These are phyloP conservation scores for Fraxinus americana DNA, from an alignment of 257 asterid species.

Conservation along the genomic window DNA sequence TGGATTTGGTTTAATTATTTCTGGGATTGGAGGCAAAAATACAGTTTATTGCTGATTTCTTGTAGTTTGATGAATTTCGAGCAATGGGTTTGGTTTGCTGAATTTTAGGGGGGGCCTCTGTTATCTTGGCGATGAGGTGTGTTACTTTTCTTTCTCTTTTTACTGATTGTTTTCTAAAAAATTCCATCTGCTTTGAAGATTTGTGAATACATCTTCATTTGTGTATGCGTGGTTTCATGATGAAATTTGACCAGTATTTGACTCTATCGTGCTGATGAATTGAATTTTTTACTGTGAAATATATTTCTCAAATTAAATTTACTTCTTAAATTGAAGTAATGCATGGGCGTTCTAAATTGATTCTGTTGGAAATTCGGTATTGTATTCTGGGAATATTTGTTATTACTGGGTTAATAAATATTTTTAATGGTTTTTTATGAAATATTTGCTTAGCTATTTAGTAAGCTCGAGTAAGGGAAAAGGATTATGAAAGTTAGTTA, in stretches of 20 bases:
- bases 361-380: no score
- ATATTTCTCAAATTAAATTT: no score
- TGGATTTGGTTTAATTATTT: neutral
- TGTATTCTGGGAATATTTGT: no score
- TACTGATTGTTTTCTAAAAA: neutral
- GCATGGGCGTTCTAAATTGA: no score
- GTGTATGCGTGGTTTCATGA: neutral
- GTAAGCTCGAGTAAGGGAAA: neutral
- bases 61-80: no score
- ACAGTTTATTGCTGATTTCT: neutral
- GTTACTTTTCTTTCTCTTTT: neutral
- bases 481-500: neutral
- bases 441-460: neutral
- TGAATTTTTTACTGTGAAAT: neutral
- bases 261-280: slow-evolving; percentile 6
- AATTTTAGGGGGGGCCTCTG: slow-evolving; percentile 61
- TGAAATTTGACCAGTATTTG: neutral
- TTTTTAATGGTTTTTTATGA: no score
- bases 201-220: neutral
- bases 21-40: neutral
- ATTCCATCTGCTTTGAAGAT: neutral
- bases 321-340: no score
- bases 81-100: no score
- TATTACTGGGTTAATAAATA: no score
- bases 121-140: slow-evolving; percentile 97